A percentile compares a stretch with the other conserved stretches of the same genome.
Evolutionary conservation across 768 basidiomycete genomes (phyloP).

Genomic region (Boletus bicolor): DNA sequence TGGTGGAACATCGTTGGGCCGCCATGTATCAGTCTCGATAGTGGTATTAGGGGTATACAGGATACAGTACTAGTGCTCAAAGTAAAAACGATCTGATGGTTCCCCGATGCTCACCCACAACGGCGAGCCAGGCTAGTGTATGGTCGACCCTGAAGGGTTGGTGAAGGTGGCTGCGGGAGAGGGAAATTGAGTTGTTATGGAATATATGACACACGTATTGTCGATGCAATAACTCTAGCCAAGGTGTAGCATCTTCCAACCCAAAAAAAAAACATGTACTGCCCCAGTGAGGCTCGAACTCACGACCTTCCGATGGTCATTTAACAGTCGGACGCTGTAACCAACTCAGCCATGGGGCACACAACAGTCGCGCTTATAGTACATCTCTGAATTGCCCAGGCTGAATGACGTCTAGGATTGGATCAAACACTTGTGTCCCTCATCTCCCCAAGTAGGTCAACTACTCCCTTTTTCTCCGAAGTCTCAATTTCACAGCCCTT

Average conservation of each 20-base stretch:
- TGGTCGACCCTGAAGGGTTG: background rate
- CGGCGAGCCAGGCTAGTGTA: background rate
- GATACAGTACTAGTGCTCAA: slow-evolving; percentile 2
- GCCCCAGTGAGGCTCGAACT: slow-evolving; percentile 55
- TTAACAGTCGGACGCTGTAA: slow-evolving; percentile 50
- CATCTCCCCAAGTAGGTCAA: too few relatives aligned
- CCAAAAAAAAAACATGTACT: slow-evolving; percentile 21
- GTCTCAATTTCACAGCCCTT: background rate
- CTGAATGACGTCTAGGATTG: too few relatives aligned
- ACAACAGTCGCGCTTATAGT: accelerated
- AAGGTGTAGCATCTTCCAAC: too few relatives aligned
- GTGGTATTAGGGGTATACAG: background rate
- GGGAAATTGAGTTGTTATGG: too few relatives aligned
- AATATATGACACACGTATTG: background rate
- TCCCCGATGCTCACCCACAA: too few relatives aligned
- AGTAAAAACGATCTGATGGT: background rate
- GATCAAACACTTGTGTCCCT: too few relatives aligned
- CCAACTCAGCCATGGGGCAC: slow-evolving; percentile 54
- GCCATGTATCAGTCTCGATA: slow-evolving; percentile 9
- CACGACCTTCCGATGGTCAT: slow-evolving; percentile 46
- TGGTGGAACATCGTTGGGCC: background rate
- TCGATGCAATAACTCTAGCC: background rate
- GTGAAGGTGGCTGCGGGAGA: background rate
- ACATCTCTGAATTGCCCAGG: too few relatives aligned
- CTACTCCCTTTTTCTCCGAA: background rate